Conservation (phyloP, 106 monocot species). For the Phalaenopsis equestris region DNA sequence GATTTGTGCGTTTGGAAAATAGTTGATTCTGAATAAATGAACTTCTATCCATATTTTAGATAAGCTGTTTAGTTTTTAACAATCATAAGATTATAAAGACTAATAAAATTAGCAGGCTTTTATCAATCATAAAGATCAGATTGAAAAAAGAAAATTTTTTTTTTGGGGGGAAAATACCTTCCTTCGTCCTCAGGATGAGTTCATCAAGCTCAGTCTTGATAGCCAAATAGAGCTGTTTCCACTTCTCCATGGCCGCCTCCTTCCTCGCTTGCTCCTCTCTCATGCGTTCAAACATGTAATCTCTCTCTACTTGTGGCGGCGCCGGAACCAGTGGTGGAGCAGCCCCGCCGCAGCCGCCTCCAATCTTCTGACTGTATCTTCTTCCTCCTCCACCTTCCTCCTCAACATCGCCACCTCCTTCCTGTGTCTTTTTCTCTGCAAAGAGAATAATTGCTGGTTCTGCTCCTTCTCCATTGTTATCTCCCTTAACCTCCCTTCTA, state of each 20-base stretch:
- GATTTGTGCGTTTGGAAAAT: too few relatives aligned
- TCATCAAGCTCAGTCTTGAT: constrained; percentile 87
- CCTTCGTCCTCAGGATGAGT: constrained; percentile 55
- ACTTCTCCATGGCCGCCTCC: constrained; percentile 56
- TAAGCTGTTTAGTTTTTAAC: too few relatives aligned
- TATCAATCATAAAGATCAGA: too few relatives aligned
- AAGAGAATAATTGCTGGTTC: constrained; percentile 23
- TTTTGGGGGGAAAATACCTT: constrained; percentile 48
- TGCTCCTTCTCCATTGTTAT: constrained; percentile 11
- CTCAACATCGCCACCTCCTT: constrained; percentile 15
- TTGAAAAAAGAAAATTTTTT: too few relatives aligned
- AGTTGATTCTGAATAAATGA: too few relatives aligned
- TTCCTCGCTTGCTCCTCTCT: constrained; percentile 43
- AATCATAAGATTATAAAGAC: too few relatives aligned
- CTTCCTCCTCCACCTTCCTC: constrained; percentile 42
- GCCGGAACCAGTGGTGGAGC: neutral
- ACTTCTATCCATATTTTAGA: too few relatives aligned
- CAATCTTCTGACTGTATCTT: constrained; percentile 21
- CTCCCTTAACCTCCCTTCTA: constrained; percentile 36
- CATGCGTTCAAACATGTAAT: constrained; percentile 26
- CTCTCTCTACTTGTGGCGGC: neutral
- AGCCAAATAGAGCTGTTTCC: constrained; percentile 78
- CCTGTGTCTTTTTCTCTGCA: neutral
- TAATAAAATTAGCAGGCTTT: too few relatives aligned
- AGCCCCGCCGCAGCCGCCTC: constrained; percentile 15